phyloP scores from a whole-genome alignment of 202 grass and related monocot genomes.

The Cymbopogon flexuosus region DNA sequence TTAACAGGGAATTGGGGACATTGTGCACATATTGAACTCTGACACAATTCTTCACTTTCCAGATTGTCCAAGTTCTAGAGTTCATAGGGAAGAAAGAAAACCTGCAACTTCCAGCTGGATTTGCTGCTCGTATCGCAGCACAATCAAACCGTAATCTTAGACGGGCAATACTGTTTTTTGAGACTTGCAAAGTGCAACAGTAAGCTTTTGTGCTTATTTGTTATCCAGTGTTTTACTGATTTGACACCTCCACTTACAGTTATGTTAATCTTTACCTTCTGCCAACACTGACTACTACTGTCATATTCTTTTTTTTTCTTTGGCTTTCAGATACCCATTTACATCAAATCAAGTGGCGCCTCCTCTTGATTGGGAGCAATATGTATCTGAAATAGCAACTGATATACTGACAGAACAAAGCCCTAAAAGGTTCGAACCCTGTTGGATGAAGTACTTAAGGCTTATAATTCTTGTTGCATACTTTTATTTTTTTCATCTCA shows the following conservation, averaged over 20 bases:
- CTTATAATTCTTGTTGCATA: not conserved
- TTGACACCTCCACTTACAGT: not conserved
- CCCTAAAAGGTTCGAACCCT: slow-evolving; percentile 72
- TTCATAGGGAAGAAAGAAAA: slow-evolving; percentile 98
- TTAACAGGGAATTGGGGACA: not conserved
- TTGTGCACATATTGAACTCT: not conserved
- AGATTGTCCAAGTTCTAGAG: slow-evolving; percentile 83
- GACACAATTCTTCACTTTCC: slow-evolving; percentile 18
- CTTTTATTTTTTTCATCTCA: slow-evolving; percentile 1
- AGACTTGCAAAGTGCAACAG: slow-evolving; percentile 97
- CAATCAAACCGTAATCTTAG: slow-evolving; percentile 96
- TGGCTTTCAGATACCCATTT: slow-evolving; percentile 76
- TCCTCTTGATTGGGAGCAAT: slow-evolving; percentile 97
- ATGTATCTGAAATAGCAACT: slow-evolving; percentile 79
- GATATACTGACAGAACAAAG: slow-evolving; percentile 96
- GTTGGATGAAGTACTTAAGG: not conserved
- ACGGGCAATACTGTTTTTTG: slow-evolving; percentile 88
- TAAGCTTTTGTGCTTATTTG: slow-evolving; percentile 41
- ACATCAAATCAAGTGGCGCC: slow-evolving; percentile 64
- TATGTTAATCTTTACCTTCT: not conserved
- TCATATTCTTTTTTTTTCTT: not conserved
- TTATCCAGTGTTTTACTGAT: not conserved
- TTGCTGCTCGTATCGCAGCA: slow-evolving; percentile 66
- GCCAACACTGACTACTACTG: not conserved
- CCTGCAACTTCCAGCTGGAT: slow-evolving; percentile 66